Evolutionary conservation across 2,329 filamentous ascomycete species (phyloP), one percentile per base, ranked within the genome.

Genomic region (Incumbomyces lentus): DNA sequence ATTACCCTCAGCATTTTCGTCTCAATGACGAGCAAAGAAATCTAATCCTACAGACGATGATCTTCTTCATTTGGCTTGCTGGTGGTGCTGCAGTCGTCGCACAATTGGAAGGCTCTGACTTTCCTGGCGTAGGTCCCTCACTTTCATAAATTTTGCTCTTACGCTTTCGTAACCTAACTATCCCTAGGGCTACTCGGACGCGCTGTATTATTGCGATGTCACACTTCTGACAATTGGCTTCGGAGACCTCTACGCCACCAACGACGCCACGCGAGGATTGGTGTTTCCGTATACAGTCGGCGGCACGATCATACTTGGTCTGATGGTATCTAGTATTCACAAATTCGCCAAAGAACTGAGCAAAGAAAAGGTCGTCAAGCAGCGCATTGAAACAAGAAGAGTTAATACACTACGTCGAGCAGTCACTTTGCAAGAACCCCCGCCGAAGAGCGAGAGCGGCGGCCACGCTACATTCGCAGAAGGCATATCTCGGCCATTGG

Each of bases 11-110:
- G 55, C 81, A 87, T 58, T 95, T 95, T 55, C 70, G 74, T 3
- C 71, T 95, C 18, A 89, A 84, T 0, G 77, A 81, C 44, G 83
- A 82, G 50, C 89, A 95, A 63, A 77, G 89, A 8, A 95, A 86
- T 0, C 69, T 95, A 17, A 95, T 95, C 71, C 67, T 95, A 22
- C 89, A 95, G 64, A 94, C 87, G 1, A 93, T 93, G 64, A 69
- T 84, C 46, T 86, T 93, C 59, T 81, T 94, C 43, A 66, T 86
- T 40, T 95, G 92, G 70, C 69, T 95, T 0, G 79, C 85, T 0
- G 65, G 87, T 2, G 89, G 89, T 1, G 86, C 82, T 0, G 75
- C 81, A 0, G 67, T 94, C 0, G 95, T 92, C 59, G 78, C 79
- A 5, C 69, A 69, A 1, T 73, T 92, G 2, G 82, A 94, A 51